Evolutionary conservation across 1,284 basidiomycete genomes (phyloP).

Genomic region (Austroboletus niveus): DNA sequence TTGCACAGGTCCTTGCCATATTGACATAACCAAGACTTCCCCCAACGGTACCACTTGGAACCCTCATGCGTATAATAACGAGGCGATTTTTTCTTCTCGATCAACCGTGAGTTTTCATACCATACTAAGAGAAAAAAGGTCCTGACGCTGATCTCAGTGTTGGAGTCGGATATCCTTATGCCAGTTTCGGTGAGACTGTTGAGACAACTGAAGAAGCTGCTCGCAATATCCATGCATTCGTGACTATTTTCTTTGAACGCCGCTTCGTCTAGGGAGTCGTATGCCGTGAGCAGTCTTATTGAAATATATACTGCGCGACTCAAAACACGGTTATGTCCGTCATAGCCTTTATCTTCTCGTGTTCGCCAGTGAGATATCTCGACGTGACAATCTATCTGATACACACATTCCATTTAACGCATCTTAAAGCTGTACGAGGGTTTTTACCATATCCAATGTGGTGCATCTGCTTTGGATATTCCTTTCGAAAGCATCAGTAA

Average conservation of each 20-base stretch:
- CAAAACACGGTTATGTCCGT: background rate
- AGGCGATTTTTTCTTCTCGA: conserved; percentile 73
- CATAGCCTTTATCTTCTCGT: conserved; percentile 79
- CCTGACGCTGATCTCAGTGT: conserved; percentile 29
- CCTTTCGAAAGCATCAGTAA: conserved; percentile 57
- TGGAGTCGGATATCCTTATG: conserved; percentile 48
- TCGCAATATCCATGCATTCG: conserved; percentile 67
- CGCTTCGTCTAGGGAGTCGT: conserved; percentile 46
- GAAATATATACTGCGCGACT: background rate
- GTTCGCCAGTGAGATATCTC: conserved; percentile 69
- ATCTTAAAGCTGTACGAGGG: conserved; percentile 52
- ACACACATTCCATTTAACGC: background rate
- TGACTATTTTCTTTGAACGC: conserved; percentile 64
- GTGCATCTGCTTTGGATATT: conserved; percentile 49
- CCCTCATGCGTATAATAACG: conserved; percentile 67
- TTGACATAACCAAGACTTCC: conserved; percentile 48
- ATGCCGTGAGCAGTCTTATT: conserved; percentile 43
- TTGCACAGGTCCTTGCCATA: conserved; percentile 50
- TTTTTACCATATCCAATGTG: conserved; percentile 64
- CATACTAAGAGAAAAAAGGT: conserved; percentile 14
- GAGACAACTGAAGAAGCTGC: conserved; percentile 72
- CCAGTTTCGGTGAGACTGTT: conserved; percentile 51
- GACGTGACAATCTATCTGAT: background rate
- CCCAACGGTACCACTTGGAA: conserved; percentile 57
- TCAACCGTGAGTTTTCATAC: conserved; percentile 56